Conservation (phyloP, 140 eudicot species). For the Flaveria floridana region DNA sequence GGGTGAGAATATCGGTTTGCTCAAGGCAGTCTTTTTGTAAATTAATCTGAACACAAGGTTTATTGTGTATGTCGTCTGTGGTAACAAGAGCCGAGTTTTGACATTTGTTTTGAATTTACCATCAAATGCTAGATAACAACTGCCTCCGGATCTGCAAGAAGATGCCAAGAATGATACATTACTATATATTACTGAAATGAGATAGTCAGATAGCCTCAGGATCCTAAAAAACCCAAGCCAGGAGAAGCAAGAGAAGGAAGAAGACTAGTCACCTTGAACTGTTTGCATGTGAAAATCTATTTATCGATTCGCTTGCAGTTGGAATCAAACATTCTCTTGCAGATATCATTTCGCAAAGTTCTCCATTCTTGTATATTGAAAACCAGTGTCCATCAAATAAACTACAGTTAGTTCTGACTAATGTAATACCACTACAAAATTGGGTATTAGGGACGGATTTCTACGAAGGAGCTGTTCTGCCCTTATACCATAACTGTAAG, state of each 20-base stretch:
- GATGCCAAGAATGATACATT: neutral
- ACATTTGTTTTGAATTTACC: neutral
- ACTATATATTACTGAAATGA: neutral
- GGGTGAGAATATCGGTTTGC: neutral
- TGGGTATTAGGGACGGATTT: neutral
- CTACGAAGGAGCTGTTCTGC: neutral
- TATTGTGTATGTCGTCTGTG: slow-evolving; percentile 13
- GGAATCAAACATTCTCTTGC: neutral
- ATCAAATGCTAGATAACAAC: neutral
- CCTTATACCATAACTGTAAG: no score
- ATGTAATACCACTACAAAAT: neutral
- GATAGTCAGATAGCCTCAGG: neutral
- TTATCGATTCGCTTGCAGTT: neutral
- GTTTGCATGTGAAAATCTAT: neutral
- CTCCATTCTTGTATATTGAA: neutral
- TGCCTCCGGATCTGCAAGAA: slow-evolving; percentile 7
- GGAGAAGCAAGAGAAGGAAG: neutral
- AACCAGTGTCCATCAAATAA: slow-evolving; percentile 6
- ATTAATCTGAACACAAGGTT: slow-evolving; percentile 25
- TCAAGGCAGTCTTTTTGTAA: neutral
- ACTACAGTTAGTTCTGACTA: neutral
- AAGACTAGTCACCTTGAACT: neutral
- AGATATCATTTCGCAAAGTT: slow-evolving; percentile 3
- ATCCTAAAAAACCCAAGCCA: neutral
- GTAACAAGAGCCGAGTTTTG: slow-evolving; percentile 5